phyloP scores from a whole-genome alignment of 2,329 filamentous ascomycete species.

The Stachybotrys elegans region DNA sequence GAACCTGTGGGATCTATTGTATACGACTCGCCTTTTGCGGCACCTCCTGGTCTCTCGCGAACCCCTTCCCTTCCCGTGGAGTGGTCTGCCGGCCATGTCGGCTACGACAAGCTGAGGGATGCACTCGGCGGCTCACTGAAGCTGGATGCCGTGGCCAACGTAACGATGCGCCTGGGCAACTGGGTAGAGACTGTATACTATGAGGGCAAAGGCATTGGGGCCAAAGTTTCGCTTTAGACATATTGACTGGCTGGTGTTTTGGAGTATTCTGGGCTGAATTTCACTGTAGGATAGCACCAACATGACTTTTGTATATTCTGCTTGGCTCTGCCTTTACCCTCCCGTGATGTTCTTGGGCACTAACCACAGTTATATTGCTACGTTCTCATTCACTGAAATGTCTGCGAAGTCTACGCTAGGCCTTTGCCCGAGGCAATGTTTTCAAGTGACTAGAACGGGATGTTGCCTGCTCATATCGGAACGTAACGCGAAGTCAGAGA shows the following conservation, averaged over 20 bases:
- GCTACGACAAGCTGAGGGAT: conserved; percentile 74
- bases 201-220: conserved; percentile 63
- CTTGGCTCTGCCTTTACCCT: too few relatives aligned
- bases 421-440: too few relatives aligned
- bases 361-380: too few relatives aligned
- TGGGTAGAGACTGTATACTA: conserved; percentile 74
- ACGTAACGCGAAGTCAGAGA: too few relatives aligned
- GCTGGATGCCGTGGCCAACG: conserved; percentile 71
- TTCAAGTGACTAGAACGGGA: too few relatives aligned
- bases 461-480: too few relatives aligned
- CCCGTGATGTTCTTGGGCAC: too few relatives aligned
- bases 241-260: neutral
- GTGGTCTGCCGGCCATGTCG: conserved; percentile 71
- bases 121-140: conserved; percentile 77
- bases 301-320: neutral
- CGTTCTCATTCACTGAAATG: too few relatives aligned
- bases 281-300: neutral
- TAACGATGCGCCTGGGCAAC: conserved; percentile 67
- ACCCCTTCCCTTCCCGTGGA: conserved; percentile 78
- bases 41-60: conserved; percentile 66
- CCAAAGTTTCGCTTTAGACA: conserved; percentile 37
- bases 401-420: too few relatives aligned
- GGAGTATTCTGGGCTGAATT: too few relatives aligned
- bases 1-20: conserved; percentile 73
- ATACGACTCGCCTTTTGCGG: conserved; percentile 68